A percentile compares a stretch with the other conserved stretches of the same genome.
Conservation (phyloP, 2,329 filamentous ascomycete genomes). For the Arthrobotrys musiformis region DNA sequence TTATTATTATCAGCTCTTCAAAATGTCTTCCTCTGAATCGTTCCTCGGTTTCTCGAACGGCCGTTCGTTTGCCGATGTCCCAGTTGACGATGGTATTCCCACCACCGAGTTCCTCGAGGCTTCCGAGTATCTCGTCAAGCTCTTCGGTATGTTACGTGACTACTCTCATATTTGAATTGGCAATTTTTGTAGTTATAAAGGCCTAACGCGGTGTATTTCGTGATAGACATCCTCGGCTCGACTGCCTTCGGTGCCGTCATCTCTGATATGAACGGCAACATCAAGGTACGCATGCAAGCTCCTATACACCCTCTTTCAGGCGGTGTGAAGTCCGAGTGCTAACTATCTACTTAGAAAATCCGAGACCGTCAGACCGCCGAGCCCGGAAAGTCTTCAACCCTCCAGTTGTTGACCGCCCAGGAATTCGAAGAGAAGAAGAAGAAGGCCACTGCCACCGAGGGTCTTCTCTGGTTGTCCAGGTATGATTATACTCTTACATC, state of each 20-base stretch:
- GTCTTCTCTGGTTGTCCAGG: slow-evolving; percentile 76
- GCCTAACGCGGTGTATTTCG: no score
- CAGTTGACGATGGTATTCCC: slow-evolving; percentile 79
- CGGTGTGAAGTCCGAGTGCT: no score
- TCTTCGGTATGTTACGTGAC: slow-evolving; percentile 76
- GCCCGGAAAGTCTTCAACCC: slow-evolving; percentile 79
- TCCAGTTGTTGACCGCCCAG: slow-evolving; percentile 91
- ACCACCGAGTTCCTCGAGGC: slow-evolving; percentile 93
- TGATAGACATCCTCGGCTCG: slow-evolving; percentile 72
- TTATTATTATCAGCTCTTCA: no score
- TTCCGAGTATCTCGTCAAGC: slow-evolving; percentile 82
- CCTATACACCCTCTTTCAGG: no score
- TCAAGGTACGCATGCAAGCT: no score
- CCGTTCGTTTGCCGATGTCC: no score
- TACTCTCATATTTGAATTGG: neutral
- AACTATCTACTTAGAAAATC: slow-evolving; percentile 94
- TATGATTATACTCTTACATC: neutral
- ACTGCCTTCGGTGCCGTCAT: slow-evolving; percentile 91
- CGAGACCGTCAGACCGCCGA: slow-evolving; percentile 81
- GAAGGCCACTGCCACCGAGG: slow-evolving; percentile 86
- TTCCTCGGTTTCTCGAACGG: no score
- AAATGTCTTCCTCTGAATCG: no score
- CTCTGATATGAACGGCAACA: slow-evolving; percentile 87
- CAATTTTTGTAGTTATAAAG: no score
- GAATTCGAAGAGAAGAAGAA: slow-evolving; percentile 81